These are phyloP conservation scores for Eutrema yunnanense DNA, from an alignment of 345 rosid genomes.

Conservation along the genomic window DNA sequence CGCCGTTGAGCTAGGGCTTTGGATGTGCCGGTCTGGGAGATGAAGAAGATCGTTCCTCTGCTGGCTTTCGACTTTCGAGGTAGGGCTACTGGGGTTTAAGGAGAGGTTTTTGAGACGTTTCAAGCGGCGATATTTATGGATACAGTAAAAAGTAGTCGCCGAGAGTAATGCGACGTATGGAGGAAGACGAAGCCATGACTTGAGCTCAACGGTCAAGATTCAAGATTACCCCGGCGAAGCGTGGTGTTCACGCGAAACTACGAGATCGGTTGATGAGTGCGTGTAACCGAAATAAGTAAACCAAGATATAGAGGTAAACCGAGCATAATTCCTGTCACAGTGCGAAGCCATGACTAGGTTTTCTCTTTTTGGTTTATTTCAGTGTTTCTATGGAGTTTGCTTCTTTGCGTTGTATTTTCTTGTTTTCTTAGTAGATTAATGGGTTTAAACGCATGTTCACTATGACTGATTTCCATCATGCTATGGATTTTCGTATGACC, in stretches of 20 bases:
- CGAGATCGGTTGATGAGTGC: not conserved
- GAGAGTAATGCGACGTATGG: constrained; percentile 67
- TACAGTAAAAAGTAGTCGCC: constrained; percentile 69
- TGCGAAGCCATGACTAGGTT: too few relatives aligned
- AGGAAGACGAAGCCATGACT: constrained; percentile 33
- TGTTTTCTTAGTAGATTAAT: not conserved
- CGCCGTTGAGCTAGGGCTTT: constrained; percentile 54
- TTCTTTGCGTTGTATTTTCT: not conserved
- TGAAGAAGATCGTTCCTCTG: constrained; percentile 64
- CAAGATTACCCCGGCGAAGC: constrained; percentile 19
- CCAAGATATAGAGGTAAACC: too few relatives aligned
- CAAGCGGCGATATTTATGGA: constrained; percentile 78
- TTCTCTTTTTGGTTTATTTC: not conserved
- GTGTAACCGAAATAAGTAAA: too few relatives aligned
- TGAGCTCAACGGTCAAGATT: not conserved
- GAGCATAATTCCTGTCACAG: too few relatives aligned
- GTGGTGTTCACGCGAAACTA: too few relatives aligned
- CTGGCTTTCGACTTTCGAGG: not conserved
- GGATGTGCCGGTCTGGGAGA: constrained; percentile 81
- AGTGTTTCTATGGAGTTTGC: not conserved
- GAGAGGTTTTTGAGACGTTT: constrained; percentile 34
- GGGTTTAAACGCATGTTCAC: not conserved
- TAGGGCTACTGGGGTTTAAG: constrained; percentile 24
- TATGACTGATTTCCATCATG: too few relatives aligned
- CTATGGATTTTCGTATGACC: not conserved